Conservation (phyloP, 257 asterid species). For the Primulina eburnea region DNA sequence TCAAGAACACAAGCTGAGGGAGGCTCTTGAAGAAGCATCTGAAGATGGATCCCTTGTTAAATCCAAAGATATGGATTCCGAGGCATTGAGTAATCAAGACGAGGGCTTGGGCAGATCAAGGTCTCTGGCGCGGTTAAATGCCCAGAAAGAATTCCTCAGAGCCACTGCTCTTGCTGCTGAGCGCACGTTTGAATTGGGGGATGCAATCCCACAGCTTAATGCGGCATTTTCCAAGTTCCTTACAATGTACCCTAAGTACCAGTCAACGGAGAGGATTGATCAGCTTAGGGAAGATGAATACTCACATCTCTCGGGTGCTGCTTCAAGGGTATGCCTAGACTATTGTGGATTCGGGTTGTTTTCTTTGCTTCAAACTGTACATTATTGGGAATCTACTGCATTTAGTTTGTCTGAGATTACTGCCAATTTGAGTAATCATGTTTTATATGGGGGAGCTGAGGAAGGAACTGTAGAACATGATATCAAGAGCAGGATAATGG, state of each 20-base stretch:
- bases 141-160: conserved; percentile 90
- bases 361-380: conserved; percentile 90
- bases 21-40: conserved; percentile 98
- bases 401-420: conserved; percentile 95
- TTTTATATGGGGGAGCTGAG: conserved; percentile 92
- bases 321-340: conserved; percentile 88
- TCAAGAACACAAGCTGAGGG: conserved; percentile 86
- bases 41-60: conserved; percentile 89
- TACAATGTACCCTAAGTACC: conserved; percentile 88
- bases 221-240: conserved; percentile 82
- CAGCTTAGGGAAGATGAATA: conserved; percentile 85
- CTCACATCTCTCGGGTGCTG: conserved; percentile 61
- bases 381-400: conserved; percentile 93
- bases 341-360: conserved; percentile 97
- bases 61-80: conserved; percentile 80
- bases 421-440: conserved; percentile 96
- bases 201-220: conserved; percentile 57
- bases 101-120: conserved; percentile 80
- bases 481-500: conserved; percentile 83
- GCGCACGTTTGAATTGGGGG: conserved; percentile 59
- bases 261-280: conserved; percentile 81
- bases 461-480: conserved; percentile 82
- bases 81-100: conserved; percentile 55
- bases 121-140: conserved; percentile 82
- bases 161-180: conserved; percentile 97